Evolutionary conservation across 2,329 filamentous ascomycete species (phyloP), one percentile per base, ranked within the genome.

Genomic region (Ceratocystis cacaofunesta): DNA sequence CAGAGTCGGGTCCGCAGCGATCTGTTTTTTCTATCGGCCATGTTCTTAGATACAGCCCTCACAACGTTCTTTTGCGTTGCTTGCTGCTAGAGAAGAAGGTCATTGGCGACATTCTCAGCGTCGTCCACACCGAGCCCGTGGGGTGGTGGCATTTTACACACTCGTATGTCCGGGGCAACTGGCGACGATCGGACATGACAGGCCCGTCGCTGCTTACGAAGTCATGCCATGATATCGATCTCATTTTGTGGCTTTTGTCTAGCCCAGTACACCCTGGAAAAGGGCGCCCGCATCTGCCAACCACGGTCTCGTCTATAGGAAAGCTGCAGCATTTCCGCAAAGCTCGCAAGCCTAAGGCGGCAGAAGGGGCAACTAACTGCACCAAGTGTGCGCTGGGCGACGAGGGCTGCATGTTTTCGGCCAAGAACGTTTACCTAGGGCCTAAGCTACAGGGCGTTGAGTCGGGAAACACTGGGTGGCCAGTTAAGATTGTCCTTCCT

Each of bases 61-160:
- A 96, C 74, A 97, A 97, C 73, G 87, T 90, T 74, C 77, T 92
- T 65, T 79, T 99, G 32, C 85, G 91, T 62, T 85, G 87, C 72
- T 77, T 97, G 17, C 79, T 97, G 4, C 80, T 91, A 0, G 81
- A 88, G 69, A 84, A 95, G 63, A 80, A 81, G 12, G 83, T 86
- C 12, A 87, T 99, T 71, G 94, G 94, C 5, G 88, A 96, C 65
- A 79, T 96, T 36, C 78, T 95, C 63, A 92, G 88, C 48, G 80
- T 96, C 48, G 89, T 95, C 69, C 94, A 97, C 75, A 94, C 90
- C 0, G 94, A 97, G 74, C 94, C 94, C 0, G 87, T 99, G 0
- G 94, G 94, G 0, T 95, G 88, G 86, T 97, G 91, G 90, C 94
- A 97, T 74, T 97, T 95, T 73, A 81, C 88, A 0, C 92, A 96